Conservation (phyloP, 225 moss, liverwort and hornwort genomes). For the Physcomitrium patens region DNA sequence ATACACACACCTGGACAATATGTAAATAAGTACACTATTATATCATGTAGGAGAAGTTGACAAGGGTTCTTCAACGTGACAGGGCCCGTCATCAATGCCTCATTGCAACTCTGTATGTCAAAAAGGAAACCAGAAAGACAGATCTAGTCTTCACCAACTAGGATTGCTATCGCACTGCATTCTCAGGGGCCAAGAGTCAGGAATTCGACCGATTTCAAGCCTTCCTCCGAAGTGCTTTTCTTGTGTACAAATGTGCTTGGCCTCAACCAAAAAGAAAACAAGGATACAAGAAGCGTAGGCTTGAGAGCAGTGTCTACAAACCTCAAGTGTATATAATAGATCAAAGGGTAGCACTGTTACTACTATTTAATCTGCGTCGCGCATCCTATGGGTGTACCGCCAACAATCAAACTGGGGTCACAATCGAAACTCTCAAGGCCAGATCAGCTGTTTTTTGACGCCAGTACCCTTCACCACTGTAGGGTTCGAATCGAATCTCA, state of each 20-base stretch:
- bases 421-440: conserved; percentile 8
- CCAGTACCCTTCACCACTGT: background rate
- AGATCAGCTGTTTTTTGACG: background rate
- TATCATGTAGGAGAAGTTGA: conserved; percentile 44
- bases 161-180: conserved; percentile 33
- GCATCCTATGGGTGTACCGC: conserved; percentile 31
- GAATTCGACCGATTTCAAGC: conserved; percentile 26
- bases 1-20: conserved; percentile 21
- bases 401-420: conserved; percentile 24
- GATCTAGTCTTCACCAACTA: conserved; percentile 30
- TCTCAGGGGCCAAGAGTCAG: conserved; percentile 26
- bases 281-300: conserved; percentile 56
- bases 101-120: conserved; percentile 20
- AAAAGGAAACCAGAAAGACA: conserved; percentile 17
- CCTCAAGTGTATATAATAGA: conserved; percentile 72
- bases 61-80: conserved; percentile 17
- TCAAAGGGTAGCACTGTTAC: conserved; percentile 65
- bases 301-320: conserved; percentile 63
- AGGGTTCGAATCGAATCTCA: background rate
- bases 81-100: conserved; percentile 25
- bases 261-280: conserved; percentile 26
- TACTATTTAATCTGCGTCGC: conserved; percentile 37
- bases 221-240: conserved; percentile 37
- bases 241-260: conserved; percentile 41
- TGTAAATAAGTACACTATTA: conserved; percentile 49